Conservation (phyloP, 192 early-diverging fungal species). For the Cladochytrium replicatum region DNA sequence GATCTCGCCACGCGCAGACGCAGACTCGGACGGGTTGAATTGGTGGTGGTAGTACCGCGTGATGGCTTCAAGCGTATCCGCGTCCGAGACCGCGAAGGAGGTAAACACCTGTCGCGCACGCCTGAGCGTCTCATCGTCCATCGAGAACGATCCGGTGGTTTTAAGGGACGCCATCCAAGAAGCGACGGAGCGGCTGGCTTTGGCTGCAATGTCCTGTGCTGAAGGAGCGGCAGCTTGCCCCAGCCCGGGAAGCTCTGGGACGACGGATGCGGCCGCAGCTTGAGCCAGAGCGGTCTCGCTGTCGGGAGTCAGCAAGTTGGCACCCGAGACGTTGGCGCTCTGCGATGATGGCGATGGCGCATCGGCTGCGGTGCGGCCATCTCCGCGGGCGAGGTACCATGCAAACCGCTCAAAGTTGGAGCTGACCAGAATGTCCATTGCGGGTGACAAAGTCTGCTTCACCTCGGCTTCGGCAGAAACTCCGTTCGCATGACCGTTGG, state of each 20-base stretch:
- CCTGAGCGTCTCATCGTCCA: constrained; percentile 46
- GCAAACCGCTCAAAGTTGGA: constrained; percentile 97
- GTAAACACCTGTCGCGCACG: constrained; percentile 63
- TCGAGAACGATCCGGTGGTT: constrained; percentile 58
- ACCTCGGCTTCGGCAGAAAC: constrained; percentile 31
- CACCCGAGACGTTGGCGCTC: constrained; percentile 19
- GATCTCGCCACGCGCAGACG: background rate
- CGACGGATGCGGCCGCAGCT: constrained; percentile 12
- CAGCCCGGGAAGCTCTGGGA: too few species aligned
- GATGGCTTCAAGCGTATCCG: constrained; percentile 68
- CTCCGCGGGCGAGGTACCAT: constrained; percentile 59
- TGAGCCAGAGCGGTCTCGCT: too few species aligned
- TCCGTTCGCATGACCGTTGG: constrained; percentile 29
- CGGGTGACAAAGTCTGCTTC: constrained; percentile 73
- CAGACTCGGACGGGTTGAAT: constrained; percentile 6
- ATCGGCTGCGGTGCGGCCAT: constrained; percentile 9
- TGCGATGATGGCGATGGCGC: background rate
- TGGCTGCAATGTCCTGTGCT: constrained; percentile 26
- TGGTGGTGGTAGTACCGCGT: constrained; percentile 51
- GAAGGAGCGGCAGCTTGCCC: too few species aligned
- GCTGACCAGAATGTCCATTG: constrained; percentile 95
- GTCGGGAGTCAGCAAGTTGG: too few species aligned
- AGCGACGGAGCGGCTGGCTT: constrained; percentile 48
- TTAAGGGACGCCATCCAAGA: constrained; percentile 75
- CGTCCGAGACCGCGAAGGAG: constrained; percentile 63